These are phyloP conservation scores for Venturia aucupariae DNA, from an alignment of 2,329 filamentous ascomycete species.

Conservation along the genomic window DNA sequence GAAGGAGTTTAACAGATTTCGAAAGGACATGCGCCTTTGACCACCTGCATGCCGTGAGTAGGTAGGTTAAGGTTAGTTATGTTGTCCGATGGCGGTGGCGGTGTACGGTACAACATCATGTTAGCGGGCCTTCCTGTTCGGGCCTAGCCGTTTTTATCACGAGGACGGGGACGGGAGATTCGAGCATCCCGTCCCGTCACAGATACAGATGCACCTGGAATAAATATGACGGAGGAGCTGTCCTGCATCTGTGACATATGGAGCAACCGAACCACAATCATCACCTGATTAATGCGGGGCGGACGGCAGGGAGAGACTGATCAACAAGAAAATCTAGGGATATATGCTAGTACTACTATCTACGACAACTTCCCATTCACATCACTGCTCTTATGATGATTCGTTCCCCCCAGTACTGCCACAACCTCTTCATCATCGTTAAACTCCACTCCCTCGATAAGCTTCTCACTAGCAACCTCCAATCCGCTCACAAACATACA, in stretches of 20 bases:
- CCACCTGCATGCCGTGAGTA: background rate
- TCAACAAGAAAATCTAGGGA: background rate
- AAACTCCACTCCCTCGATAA: constrained; percentile 73
- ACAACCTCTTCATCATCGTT: constrained; percentile 19
- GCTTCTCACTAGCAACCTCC: constrained; percentile 74
- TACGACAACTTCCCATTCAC: background rate
- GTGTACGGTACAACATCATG: too few relatives aligned
- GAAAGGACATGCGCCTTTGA: background rate
- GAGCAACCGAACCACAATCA: too few relatives aligned
- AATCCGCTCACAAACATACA: constrained; percentile 85
- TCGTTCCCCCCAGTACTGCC: background rate
- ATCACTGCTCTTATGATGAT: background rate
- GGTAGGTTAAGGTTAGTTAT: background rate
- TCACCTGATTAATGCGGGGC: too few relatives aligned
- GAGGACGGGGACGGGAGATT: too few relatives aligned
- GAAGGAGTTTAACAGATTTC: background rate
- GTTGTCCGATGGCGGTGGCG: too few relatives aligned
- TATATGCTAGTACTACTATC: too few relatives aligned
- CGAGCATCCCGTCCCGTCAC: too few relatives aligned
- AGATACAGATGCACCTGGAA: too few relatives aligned
- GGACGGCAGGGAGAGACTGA: too few relatives aligned
- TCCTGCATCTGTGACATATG: too few relatives aligned
- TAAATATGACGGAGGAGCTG: too few relatives aligned
- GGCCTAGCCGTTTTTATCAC: background rate
- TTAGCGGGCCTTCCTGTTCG: background rate